Evolutionary conservation across 2,329 filamentous ascomycete species (phyloP), one percentile per base, ranked within the genome.

Genomic region (Thelonectria rubi): DNA sequence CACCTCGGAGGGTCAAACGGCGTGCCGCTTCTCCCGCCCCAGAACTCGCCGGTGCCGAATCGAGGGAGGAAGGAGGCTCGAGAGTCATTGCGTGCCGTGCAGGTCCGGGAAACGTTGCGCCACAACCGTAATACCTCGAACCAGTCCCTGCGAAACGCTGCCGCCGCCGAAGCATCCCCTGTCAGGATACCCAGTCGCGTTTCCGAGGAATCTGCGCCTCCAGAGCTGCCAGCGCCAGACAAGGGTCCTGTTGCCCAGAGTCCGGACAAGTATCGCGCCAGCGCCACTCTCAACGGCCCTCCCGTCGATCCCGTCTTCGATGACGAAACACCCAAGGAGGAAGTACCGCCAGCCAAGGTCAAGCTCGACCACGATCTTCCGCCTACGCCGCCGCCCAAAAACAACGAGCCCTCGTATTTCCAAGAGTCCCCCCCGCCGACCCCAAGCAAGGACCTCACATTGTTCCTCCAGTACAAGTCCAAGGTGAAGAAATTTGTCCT

Each of bases 401-500:
- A 69, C 5, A 67, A 67, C 24, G 80, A 70, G 30, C 18, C 83
- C 26, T 81, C 82, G 53, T 83, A 84, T 43, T 87, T 86, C 65
- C 81, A 87, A 20, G 88, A 90, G 43, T 79, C 78, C 0, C 93
- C 92, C 9, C 89, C 91, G 37, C 82, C 80, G 15, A 78, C 82
- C 8, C 79, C 88, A 7, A 90, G 89, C 9, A 97, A 97, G 74
- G 93, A 97, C 69, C 83, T 99, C 52, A 98, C 94, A 0, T 81
- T 99, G 40, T 99, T 98, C 75, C 78, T 98, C 63, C 94, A 98
- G 77, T 97, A 98, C 80, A 97, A 96, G 75, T 95, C 91, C 70
- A 95, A 95, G 75, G 94, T 98, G 69, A 98, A 97, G 79, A 98
- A 98, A 76, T 96, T 96, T 74, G 88, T 97, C 15, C 85, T 98